Evolutionary conservation across 208 protist genomes (phyloP).

Genomic region (Trichomonas tenax): DNA sequence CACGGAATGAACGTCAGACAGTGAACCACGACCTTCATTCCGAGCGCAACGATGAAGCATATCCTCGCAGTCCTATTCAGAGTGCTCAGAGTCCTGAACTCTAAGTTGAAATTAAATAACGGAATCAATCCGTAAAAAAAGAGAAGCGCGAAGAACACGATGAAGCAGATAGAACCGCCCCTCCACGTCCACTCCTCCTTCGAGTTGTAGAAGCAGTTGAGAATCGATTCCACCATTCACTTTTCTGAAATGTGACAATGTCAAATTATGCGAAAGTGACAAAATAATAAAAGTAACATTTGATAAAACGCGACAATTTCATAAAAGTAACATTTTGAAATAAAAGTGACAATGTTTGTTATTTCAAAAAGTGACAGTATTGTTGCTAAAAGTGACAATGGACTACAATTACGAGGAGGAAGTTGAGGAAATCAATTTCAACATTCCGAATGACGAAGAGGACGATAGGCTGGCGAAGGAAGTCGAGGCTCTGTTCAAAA

Average conservation of each 20-base stretch:
- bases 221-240: too few species aligned
- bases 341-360: too few species aligned
- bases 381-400: background rate
- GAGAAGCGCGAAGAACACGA: background rate
- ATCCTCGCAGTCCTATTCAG: background rate
- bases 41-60: background rate
- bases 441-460: background rate
- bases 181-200: background rate
- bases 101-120: background rate
- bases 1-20: background rate
- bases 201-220: too few species aligned
- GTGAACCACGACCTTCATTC: background rate
- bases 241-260: too few species aligned
- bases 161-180: background rate
- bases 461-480: background rate
- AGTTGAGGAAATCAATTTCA: background rate
- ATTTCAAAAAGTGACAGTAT: too few species aligned
- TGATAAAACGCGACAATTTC: too few species aligned
- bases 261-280: too few species aligned
- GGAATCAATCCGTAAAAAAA: background rate
- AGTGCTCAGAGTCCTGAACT: background rate
- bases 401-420: background rate
- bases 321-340: too few species aligned
- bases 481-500: background rate
- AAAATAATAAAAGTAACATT: too few species aligned